Conservation (phyloP, 805 yeast species). For the Kodamaea laetipori region DNA sequence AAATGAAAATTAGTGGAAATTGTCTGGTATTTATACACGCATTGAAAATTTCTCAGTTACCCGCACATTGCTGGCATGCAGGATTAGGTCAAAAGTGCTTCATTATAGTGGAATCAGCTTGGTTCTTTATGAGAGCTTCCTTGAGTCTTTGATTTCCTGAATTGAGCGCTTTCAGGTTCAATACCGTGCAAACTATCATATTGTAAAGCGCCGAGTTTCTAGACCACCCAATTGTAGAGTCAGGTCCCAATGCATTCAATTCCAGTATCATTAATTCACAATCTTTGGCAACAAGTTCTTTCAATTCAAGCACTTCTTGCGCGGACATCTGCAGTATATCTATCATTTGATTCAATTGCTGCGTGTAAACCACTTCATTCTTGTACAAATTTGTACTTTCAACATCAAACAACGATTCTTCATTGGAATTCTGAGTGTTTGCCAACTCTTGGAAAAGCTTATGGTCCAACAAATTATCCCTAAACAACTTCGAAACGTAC, state of each 20-base stretch:
- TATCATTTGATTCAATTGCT: constrained; percentile 5
- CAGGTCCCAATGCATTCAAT: constrained; percentile 1
- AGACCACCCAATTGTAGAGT: constrained; percentile 14
- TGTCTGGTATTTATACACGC: constrained; percentile 4
- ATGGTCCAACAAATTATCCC: neutral
- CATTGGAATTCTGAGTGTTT: neutral
- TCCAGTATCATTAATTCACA: neutral
- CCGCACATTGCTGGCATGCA: constrained; percentile 6
- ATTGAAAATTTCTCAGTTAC: constrained; percentile 1
- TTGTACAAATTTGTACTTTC: constrained; percentile 72
- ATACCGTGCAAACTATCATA: constrained; percentile 9
- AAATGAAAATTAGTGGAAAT: constrained; percentile 2
- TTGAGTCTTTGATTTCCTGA: neutral
- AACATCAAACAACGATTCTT: constrained; percentile 52
- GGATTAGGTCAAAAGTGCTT: constrained; percentile 1
- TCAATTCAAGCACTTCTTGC: neutral
- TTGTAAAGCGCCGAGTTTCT: constrained; percentile 10
- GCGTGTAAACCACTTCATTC: constrained; percentile 39
- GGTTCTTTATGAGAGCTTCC: neutral
- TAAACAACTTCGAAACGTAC: constrained; percentile 14
- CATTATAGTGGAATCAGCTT: neutral
- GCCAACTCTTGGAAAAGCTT: constrained; percentile 9
- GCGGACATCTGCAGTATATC: neutral
- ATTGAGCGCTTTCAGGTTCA: constrained; percentile 7
- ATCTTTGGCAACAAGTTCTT: neutral